phyloP scores from a whole-genome alignment of 1,139 yeast genomes.

The Yamadazyma siamensis region DNA sequence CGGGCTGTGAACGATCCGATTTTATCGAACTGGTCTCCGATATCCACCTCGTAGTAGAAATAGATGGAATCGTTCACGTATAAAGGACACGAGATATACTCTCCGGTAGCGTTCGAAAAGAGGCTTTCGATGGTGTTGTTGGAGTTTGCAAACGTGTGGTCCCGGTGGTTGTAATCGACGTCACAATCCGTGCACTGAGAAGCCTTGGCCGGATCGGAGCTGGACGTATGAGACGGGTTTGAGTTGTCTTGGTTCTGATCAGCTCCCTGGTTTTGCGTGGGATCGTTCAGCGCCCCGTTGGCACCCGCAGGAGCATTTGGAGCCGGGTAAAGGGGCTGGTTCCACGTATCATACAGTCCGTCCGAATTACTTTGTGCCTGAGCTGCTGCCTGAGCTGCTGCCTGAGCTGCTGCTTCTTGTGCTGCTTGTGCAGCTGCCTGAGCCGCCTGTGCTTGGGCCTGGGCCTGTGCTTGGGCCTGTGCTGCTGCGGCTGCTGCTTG shows the following conservation, averaged over 20 bases:
- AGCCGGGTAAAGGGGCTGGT: too few relatives aligned
- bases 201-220: background rate
- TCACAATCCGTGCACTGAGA: too few relatives aligned
- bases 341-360: background rate
- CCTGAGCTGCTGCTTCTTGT: background rate
- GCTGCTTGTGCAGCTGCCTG: background rate
- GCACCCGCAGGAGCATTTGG: too few relatives aligned
- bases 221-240: too few relatives aligned
- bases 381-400: background rate
- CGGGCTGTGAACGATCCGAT: slow-evolving; percentile 43
- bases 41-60: slow-evolving; percentile 37
- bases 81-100: slow-evolving; percentile 39
- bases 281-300: too few relatives aligned
- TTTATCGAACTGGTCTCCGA: slow-evolving; percentile 28
- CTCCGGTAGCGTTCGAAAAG: slow-evolving; percentile 25
- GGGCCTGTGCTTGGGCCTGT: background rate
- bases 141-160: slow-evolving; percentile 8
- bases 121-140: slow-evolving; percentile 20
- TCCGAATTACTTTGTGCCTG: background rate
- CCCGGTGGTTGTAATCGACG: background rate
- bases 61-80: slow-evolving; percentile 37
- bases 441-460: background rate
- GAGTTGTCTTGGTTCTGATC: too few relatives aligned
- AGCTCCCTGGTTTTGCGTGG: background rate
- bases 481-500: background rate